Percentiles rank a stretch among this genome's conserved stretches.
phyloP scores from a whole-genome alignment of 495 filamentous ascomycete species.

The Amniculicola lignicola region DNA sequence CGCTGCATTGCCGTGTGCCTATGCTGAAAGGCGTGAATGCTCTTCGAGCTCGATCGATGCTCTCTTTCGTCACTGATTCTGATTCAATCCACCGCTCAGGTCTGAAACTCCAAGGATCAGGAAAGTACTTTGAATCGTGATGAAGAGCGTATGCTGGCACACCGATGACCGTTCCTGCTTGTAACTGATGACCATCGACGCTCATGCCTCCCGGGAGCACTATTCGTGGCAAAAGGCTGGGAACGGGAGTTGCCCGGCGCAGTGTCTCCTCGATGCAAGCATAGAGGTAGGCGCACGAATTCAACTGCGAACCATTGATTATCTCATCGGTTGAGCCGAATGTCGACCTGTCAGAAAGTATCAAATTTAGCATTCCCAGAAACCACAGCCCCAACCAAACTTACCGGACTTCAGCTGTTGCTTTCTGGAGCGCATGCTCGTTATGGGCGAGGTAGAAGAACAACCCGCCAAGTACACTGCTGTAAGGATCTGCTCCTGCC shows the following conservation, averaged over 20 bases:
- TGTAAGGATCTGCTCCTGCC: conserved; percentile 35
- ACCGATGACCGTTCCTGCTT: conserved; percentile 44
- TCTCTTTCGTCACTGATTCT: not conserved
- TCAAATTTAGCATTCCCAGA: not conserved
- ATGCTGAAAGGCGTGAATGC: conserved; percentile 27
- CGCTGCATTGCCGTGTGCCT: conserved; percentile 21
- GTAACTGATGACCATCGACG: conserved; percentile 53
- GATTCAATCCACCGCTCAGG: conserved; percentile 35
- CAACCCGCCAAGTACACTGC: conserved; percentile 49
- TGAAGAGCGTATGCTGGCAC: conserved; percentile 29
- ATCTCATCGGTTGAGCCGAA: conserved; percentile 53
- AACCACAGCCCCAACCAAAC: no score
- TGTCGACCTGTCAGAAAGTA: not conserved
- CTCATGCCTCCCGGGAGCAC: conserved; percentile 59
- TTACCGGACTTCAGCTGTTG: conserved; percentile 53
- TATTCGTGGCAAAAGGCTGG: conserved; percentile 55
- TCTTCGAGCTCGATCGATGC: not conserved
- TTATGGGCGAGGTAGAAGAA: conserved; percentile 64
- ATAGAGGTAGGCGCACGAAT: conserved; percentile 51
- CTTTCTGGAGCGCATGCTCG: conserved; percentile 41
- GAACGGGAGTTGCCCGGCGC: conserved; percentile 63
- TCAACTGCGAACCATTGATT: conserved; percentile 43
- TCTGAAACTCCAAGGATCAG: conserved; percentile 20
- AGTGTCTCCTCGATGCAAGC: conserved; percentile 64
- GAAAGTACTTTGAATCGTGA: conserved; percentile 26